A percentile compares a stretch with the other conserved stretches of the same genome.
phyloP scores from a whole-genome alignment of 78 protist genomes.

The Emiliania huxleyi region DNA sequence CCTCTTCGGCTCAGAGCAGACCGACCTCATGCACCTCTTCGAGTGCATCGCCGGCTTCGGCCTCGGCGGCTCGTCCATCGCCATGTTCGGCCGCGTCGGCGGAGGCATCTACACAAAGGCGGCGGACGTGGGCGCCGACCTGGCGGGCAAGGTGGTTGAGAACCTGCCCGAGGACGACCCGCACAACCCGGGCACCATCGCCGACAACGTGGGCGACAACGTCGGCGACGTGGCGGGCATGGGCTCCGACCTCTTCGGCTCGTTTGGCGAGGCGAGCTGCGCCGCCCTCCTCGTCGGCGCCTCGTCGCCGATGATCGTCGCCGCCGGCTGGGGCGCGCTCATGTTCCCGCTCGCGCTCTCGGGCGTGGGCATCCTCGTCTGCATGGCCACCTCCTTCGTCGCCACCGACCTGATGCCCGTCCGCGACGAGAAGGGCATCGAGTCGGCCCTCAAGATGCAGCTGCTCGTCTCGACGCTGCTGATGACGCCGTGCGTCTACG shows the following conservation, averaged over 20 bases:
- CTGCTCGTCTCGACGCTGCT: conserved; percentile 29
- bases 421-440: conserved; percentile 28
- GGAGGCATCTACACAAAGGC: conserved; percentile 75
- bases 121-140: conserved; percentile 78
- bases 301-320: conserved; percentile 12
- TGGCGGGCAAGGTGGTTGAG: conserved; percentile 66
- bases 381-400: conserved; percentile 37
- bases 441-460: conserved; percentile 49
- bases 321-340: conserved; percentile 33
- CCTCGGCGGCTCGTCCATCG: conserved; percentile 74
- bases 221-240: conserved; percentile 84
- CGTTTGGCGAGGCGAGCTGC: conserved; percentile 64
- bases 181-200: conserved; percentile 72
- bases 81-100: conserved; percentile 77
- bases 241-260: conserved; percentile 80
- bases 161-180: conserved; percentile 72
- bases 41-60: conserved; percentile 75
- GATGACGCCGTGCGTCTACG: not conserved
- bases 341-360: conserved; percentile 49
- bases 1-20: not conserved
- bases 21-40: not conserved
- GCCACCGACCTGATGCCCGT: conserved; percentile 48
- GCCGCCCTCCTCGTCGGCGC: conserved; percentile 65
- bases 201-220: conserved; percentile 82
- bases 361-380: conserved; percentile 47